Conservation (phyloP, 495 filamentous ascomycete genomes). For the Neurospora sp. region DNA sequence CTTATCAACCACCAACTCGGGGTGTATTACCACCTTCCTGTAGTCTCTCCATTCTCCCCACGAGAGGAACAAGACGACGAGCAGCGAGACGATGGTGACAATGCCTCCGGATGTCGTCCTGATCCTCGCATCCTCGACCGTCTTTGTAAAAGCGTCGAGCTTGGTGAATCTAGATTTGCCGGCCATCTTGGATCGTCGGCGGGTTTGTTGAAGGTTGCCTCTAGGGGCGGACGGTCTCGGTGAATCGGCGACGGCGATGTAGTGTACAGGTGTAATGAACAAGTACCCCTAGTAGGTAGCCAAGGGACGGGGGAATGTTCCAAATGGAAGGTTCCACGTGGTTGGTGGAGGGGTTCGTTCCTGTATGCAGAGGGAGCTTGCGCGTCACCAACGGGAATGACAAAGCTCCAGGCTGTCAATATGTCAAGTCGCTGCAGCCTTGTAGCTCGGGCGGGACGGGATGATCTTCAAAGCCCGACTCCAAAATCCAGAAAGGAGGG, state of each 20-base stretch:
- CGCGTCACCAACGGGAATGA: not conserved
- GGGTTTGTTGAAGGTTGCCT: not conserved
- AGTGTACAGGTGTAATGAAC: not conserved
- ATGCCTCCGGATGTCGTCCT: constrained; percentile 95
- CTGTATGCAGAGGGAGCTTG: not conserved
- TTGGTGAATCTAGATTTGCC: constrained; percentile 80
- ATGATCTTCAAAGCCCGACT: not conserved
- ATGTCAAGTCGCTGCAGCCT: not conserved
- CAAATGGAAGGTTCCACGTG: not conserved
- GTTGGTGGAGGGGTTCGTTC: not conserved
- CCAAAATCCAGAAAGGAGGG: not conserved
- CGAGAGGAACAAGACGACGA: constrained; percentile 77
- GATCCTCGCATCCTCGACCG: constrained; percentile 93
- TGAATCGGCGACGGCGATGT: not conserved
- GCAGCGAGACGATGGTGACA: constrained; percentile 80
- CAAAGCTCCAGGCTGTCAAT: not conserved
- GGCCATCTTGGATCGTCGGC: constrained; percentile 37
- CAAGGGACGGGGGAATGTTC: not conserved
- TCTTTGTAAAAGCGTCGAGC: constrained; percentile 97
- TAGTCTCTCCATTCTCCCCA: constrained; percentile 97
- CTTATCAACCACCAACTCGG: constrained; percentile 94
- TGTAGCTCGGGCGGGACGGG: not conserved
- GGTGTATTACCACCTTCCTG: constrained; percentile 71
- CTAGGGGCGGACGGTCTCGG: not conserved
- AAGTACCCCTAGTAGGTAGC: not conserved